phyloP scores from a whole-genome alignment of 2,329 filamentous ascomycete species.

The Phaeoacremonium minimum region DNA sequence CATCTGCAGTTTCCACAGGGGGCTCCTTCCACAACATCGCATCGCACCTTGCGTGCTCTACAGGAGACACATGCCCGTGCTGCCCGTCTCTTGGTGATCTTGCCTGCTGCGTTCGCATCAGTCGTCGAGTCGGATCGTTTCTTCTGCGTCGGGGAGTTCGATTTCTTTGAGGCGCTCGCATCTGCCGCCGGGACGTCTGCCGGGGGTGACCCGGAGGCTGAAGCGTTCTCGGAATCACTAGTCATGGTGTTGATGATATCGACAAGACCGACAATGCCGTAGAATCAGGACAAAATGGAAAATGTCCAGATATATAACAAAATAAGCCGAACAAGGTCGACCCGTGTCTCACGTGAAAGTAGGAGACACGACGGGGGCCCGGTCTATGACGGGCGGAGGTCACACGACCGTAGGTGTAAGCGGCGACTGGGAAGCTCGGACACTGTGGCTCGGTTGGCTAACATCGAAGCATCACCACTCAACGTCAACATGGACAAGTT shows the following conservation, averaged over 20 bases:
- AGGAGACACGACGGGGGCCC: too few species aligned
- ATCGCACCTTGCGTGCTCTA: slow-evolving; percentile 84
- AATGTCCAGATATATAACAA: too few species aligned
- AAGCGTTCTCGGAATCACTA: neutral
- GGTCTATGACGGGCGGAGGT: too few species aligned
- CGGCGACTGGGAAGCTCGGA: neutral
- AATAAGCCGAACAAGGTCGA: too few species aligned
- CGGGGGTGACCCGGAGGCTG: neutral
- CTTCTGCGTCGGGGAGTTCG: slow-evolving; percentile 16
- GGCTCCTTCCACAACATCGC: slow-evolving; percentile 85
- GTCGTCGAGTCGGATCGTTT: slow-evolving; percentile 23
- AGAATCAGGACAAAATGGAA: too few species aligned
- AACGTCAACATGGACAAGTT: neutral
- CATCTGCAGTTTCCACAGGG: slow-evolving; percentile 85
- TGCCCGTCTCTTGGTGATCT: slow-evolving; percentile 73
- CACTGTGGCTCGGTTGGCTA: neutral
- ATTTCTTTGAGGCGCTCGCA: slow-evolving; percentile 7
- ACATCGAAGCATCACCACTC: neutral
- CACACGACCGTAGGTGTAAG: neutral
- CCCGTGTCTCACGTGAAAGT: too few species aligned
- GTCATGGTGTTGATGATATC: neutral
- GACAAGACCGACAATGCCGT: neutral
- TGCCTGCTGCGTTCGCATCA: slow-evolving; percentile 31
- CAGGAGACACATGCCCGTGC: slow-evolving; percentile 88
- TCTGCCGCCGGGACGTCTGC: neutral